phyloP scores from a whole-genome alignment of 345 rosid genomes.

The Gossypium arboreum region DNA sequence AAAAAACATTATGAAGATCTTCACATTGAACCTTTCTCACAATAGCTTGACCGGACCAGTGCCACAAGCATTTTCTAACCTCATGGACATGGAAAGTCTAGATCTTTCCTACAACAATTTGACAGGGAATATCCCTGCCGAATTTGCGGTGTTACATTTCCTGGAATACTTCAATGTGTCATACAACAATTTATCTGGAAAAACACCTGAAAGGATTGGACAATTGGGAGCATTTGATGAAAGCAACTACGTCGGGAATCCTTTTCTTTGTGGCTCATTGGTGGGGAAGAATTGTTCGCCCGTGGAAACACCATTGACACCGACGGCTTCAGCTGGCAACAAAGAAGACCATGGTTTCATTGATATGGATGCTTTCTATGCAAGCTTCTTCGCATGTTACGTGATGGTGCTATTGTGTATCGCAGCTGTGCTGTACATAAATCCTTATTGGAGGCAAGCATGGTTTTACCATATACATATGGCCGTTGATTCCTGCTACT shows the following conservation, averaged over 20 bases:
- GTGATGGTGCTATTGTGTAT: not conserved
- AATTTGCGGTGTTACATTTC: not conserved
- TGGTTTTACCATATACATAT: not conserved
- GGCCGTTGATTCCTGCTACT: not conserved
- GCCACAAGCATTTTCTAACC: conserved; percentile 18
- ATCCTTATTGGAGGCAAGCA: not conserved
- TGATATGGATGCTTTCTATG: not conserved
- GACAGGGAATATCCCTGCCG: conserved; percentile 16
- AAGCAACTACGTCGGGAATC: conserved; percentile 23
- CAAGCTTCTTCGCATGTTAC: not conserved
- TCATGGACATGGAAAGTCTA: conserved; percentile 25
- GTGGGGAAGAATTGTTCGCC: not conserved
- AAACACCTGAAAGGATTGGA: not conserved
- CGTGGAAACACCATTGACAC: not conserved
- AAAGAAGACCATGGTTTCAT: not conserved
- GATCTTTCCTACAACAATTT: conserved; percentile 28
- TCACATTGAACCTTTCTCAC: conserved; percentile 12
- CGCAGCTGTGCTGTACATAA: not conserved
- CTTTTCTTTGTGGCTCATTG: conserved; percentile 24
- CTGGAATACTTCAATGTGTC: conserved; percentile 22
- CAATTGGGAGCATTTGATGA: conserved; percentile 30
- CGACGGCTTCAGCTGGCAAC: not conserved
- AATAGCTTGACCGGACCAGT: conserved; percentile 16
- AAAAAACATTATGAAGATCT: not conserved
- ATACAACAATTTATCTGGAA: conserved; percentile 30